Conservation (phyloP, 148 eudicot genomes). For the Chenopodium suecicum region DNA sequence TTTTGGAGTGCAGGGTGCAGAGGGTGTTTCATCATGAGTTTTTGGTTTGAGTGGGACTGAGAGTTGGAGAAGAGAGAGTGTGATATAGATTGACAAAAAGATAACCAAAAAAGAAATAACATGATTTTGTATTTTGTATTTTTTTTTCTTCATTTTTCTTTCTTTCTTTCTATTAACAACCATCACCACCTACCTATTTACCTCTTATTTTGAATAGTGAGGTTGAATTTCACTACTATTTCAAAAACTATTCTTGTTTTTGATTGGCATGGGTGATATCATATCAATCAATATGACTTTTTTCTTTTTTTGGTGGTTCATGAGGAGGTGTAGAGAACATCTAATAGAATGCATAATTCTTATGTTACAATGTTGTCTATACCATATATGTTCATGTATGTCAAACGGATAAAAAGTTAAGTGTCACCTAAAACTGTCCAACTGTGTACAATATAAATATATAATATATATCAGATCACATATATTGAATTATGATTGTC, state of each 20-base stretch:
- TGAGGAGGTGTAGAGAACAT: background rate
- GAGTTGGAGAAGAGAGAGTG: conserved; percentile 31
- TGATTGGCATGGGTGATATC: background rate
- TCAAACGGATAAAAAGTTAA: background rate
- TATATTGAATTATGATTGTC: too few relatives aligned
- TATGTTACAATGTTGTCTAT: background rate
- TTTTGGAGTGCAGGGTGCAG: conserved; percentile 63
- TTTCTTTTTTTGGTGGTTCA: background rate
- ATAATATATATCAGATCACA: too few relatives aligned
- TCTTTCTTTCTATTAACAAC: background rate
- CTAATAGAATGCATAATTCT: background rate
- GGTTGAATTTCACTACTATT: background rate
- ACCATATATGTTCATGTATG: background rate
- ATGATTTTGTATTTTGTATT: conserved; percentile 10
- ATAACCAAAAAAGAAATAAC: too few relatives aligned
- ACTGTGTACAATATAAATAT: too few relatives aligned
- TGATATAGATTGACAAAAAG: conserved; percentile 23
- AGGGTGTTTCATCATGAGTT: conserved; percentile 62
- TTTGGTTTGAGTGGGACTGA: conserved; percentile 46
- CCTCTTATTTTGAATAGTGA: background rate
- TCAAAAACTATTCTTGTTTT: background rate
- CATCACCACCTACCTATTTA: too few relatives aligned
- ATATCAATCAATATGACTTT: background rate
- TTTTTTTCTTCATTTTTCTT: background rate
- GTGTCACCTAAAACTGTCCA: too few relatives aligned